Evolutionary conservation across 2,329 filamentous ascomycete species (phyloP), one percentile per base, ranked within the genome.

Genomic region (Colletotrichum chlorophyti): DNA sequence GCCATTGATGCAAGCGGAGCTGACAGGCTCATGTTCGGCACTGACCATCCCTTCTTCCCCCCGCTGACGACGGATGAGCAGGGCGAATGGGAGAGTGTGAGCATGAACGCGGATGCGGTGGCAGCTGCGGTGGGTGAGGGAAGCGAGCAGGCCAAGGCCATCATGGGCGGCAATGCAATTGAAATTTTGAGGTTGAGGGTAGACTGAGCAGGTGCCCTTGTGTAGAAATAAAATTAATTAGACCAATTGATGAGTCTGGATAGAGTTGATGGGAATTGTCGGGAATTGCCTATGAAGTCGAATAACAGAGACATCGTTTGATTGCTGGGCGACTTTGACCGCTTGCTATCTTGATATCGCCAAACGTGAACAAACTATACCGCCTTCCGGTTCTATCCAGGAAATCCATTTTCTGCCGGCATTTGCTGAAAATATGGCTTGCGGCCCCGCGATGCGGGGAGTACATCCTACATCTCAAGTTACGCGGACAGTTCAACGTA

Each of bases 1-100:
- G 91, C 91, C 0, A 80, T 91, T 2, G 83, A 87, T 19, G 83
- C 75, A 8, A 80, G 82, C 59, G 89, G 90, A 0, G 78, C 79
- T 1, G 90, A 93, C 65, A 80, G 90, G 58, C 74, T 94, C 47
- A 83, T 94, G 79, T 94, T 94, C 74, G 91, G 90, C 23, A 93
- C 90, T 0, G 91, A 93, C 69, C 89, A 93, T 70, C 91, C 91
- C 0, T 93, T 94, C 76, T 94, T 94, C 72, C 91, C 91, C n/a
- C 90, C 90, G 1, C 73, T 93, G 15, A 81, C 80, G 27, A 79
- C 75, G 31, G 84, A 87, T 46, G 85, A 86, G 57, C 79, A 84
- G 63, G 82, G 80, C 32, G 82, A 87, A 65, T 92, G 89, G 89
- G 81, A 87, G 66, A 91, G 89, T 68, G 88, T 91, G 4, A 83